phyloP scores from a whole-genome alignment of 441 rosid species.

The Arabidopsis hybrid region DNA sequence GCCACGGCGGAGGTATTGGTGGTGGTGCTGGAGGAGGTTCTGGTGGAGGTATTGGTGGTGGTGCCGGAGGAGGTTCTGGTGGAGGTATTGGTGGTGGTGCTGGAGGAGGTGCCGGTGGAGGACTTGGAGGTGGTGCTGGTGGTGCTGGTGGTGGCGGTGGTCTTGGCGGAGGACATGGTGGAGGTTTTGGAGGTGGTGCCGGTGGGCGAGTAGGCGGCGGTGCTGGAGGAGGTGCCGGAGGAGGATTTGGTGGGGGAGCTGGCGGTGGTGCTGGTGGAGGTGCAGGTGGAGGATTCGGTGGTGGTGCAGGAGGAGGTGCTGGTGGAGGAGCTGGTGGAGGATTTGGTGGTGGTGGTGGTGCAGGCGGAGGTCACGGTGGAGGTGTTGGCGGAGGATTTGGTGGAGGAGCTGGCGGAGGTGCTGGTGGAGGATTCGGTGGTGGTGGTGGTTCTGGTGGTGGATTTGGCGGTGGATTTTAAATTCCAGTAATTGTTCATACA shows the following conservation, averaged over 20 bases:
- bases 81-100: conserved; percentile 34
- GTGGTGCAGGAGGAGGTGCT: conserved; percentile 27
- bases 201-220: conserved; percentile 39
- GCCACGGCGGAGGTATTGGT: conserved; percentile 32
- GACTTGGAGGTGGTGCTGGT: conserved; percentile 33
- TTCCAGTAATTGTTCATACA: conserved; percentile 17
- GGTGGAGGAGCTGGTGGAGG: conserved; percentile 39
- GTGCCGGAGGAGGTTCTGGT: conserved; percentile 38
- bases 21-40: conserved; percentile 22
- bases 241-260: conserved; percentile 33
- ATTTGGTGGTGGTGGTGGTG: conserved; percentile 38
- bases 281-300: conserved; percentile 29
- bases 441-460: conserved; percentile 42
- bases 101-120: conserved; percentile 33
- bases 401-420: conserved; percentile 41
- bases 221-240: conserved; percentile 37
- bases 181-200: conserved; percentile 31
- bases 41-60: conserved; percentile 7
- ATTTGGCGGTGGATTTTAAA: conserved; percentile 39
- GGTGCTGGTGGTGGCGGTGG: conserved; percentile 16
- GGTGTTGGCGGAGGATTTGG: conserved; percentile 39
- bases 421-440: conserved; percentile 39
- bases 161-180: conserved; percentile 5
- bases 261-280: conserved; percentile 42
- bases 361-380: conserved; percentile 40